phyloP scores from a whole-genome alignment of 129 eudicot species.

The Daucus carota region DNA sequence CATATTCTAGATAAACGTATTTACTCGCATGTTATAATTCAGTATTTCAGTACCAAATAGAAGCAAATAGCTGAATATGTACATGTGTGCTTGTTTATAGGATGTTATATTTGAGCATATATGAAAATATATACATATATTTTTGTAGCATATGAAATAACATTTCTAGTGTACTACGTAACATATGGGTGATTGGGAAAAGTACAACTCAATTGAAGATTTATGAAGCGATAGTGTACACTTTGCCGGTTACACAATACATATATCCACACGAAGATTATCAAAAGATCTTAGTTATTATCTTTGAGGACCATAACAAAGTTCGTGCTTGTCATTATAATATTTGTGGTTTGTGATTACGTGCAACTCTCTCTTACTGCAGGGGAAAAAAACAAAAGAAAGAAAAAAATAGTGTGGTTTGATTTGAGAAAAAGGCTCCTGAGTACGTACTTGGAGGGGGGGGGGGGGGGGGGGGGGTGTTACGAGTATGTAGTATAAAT shows the following conservation, averaged over 20 bases:
- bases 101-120: neutral
- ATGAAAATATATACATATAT: neutral
- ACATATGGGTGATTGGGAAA: neutral
- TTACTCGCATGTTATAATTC: no score
- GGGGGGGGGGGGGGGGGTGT: no score
- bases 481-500: no score
- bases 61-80: neutral
- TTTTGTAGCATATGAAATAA: neutral
- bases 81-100: neutral
- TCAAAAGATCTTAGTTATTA: neutral
- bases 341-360: neutral
- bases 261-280: neutral
- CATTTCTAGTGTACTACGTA: neutral
- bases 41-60: no score
- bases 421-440: no score
- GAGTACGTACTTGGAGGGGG: no score
- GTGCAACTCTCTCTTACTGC: neutral
- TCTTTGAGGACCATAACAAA: neutral
- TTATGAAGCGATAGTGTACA: neutral
- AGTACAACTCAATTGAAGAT: neutral
- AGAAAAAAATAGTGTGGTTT: neutral
- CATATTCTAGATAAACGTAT: no score
- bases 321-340: neutral
- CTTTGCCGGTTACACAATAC: neutral
- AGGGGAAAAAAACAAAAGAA: neutral